Conservation (phyloP, 768 basidiomycete species). For the Thelephora ganbajun region DNA sequence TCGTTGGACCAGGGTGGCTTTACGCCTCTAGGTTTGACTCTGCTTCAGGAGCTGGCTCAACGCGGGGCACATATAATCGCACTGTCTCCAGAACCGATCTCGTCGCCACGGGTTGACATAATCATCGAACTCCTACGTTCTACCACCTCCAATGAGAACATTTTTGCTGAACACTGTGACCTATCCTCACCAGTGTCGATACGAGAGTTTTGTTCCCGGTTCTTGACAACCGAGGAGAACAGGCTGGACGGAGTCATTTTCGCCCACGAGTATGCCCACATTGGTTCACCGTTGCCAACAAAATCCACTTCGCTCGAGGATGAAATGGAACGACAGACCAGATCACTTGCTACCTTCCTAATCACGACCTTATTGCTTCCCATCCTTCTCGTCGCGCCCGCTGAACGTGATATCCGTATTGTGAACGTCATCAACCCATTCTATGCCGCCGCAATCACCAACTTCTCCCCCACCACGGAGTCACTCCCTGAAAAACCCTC, state of each 20-base stretch:
- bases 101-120: slow-evolving; percentile 37
- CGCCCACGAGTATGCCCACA: slow-evolving; percentile 59
- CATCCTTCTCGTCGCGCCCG: slow-evolving; percentile 63
- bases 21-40: slow-evolving; percentile 54
- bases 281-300: slow-evolving; percentile 27
- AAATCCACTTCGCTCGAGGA: slow-evolving; percentile 12
- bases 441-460: slow-evolving; percentile 64
- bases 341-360: slow-evolving; percentile 61
- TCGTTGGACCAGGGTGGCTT: slow-evolving; percentile 48
- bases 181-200: slow-evolving; percentile 52
- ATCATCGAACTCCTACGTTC: slow-evolving; percentile 54
- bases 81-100: slow-evolving; percentile 46
- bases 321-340: slow-evolving; percentile 27
- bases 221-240: slow-evolving; percentile 49
- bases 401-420: slow-evolving; percentile 86
- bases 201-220: slow-evolving; percentile 51
- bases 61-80: slow-evolving; percentile 74
- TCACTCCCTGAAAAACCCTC: slow-evolving; percentile 11
- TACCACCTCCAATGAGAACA: slow-evolving; percentile 58
- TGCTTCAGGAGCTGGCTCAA: slow-evolving; percentile 51
- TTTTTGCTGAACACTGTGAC: slow-evolving; percentile 73
- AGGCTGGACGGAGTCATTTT: slow-evolving; percentile 71
- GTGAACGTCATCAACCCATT: slow-evolving; percentile 80
- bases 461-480: slow-evolving; percentile 16
- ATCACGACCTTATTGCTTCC: slow-evolving; percentile 71